These are phyloP conservation scores for Coemansia aciculifera DNA, from an alignment of 192 early-diverging fungal genomes.

Conservation along the genomic window DNA sequence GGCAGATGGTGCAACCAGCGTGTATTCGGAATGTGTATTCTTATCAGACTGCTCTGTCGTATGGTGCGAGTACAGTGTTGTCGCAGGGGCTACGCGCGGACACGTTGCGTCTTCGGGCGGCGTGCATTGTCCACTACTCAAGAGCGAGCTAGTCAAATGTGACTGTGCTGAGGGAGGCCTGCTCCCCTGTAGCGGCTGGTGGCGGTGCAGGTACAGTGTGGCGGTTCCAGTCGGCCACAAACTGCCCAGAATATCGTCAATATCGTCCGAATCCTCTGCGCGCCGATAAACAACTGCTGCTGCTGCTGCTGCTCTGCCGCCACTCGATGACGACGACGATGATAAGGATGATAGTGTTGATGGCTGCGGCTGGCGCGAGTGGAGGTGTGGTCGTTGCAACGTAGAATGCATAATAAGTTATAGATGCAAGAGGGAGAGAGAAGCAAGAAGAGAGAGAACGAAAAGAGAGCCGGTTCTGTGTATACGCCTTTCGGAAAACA, in stretches of 20 bases:
- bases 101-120: conserved; percentile 29
- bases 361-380: conserved; percentile 15
- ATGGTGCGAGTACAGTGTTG: neutral
- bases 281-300: conserved; percentile 2
- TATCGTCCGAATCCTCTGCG: conserved; percentile 42
- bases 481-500: neutral
- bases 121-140: conserved; percentile 25
- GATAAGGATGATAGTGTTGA: neutral
- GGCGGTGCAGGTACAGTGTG: conserved; percentile 12
- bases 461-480: neutral
- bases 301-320: conserved; percentile 9
- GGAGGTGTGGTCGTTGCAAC: conserved; percentile 20
- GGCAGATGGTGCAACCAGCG: conserved; percentile 18
- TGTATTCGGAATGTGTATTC: neutral
- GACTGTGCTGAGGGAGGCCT: conserved; percentile 14
- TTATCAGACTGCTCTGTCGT: neutral
- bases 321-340: neutral
- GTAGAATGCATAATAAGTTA: conserved; percentile 34
- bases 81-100: neutral
- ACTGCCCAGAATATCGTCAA: conserved; percentile 52
- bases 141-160: conserved; percentile 1
- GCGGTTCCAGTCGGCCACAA: conserved; percentile 43
- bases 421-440: neutral
- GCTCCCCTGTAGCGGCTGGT: conserved; percentile 12
- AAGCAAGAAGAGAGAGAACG: neutral